Conservation (phyloP, 2,329 filamentous ascomycete genomes). For the Zasmidium citrigriseum region DNA sequence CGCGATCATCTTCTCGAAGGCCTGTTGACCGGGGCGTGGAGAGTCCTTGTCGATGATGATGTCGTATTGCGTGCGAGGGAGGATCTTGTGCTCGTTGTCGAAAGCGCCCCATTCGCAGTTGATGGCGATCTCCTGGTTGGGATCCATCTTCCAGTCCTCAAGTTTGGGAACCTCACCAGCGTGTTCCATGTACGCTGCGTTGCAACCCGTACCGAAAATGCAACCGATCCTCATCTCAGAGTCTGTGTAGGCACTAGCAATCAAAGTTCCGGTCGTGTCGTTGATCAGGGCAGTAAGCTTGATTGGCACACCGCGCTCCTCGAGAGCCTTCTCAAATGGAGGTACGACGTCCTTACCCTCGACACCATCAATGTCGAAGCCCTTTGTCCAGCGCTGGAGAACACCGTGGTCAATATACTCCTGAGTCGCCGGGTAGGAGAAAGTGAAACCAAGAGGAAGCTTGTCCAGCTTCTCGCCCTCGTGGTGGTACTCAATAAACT, state of each 20-base stretch:
- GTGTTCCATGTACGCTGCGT: conserved; percentile 97
- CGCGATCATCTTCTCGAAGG: conserved; percentile 49
- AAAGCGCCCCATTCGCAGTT: conserved; percentile 98
- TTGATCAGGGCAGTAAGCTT: conserved; percentile 93
- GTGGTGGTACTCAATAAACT: conserved; percentile 87
- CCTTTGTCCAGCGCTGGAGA: conserved; percentile 95
- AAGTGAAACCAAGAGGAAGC: conserved; percentile 88
- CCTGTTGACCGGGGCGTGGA: conserved; percentile 48
- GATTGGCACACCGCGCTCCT: conserved; percentile 80
- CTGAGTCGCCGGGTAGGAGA: conserved; percentile 92
- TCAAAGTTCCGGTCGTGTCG: conserved; percentile 94
- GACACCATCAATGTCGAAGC: conserved; percentile 89
- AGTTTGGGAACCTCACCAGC: conserved; percentile 91
- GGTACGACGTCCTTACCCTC: conserved; percentile 89
- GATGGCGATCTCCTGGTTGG: conserved; percentile 77
- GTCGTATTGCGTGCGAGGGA: conserved; percentile 74
- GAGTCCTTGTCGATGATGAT: conserved; percentile 45
- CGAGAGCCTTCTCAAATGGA: conserved; percentile 77
- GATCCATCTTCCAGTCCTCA: conserved; percentile 82
- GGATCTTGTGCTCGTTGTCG: conserved; percentile 87
- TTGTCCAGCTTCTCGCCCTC: conserved; percentile 64
- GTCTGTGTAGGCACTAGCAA: conserved; percentile 97
- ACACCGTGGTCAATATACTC: conserved; percentile 91
- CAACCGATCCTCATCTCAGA: conserved; percentile 89
- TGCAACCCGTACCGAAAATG: conserved; percentile 98